phyloP scores from a whole-genome alignment of 2,329 filamentous ascomycete genomes.

The Apiospora arundinis region DNA sequence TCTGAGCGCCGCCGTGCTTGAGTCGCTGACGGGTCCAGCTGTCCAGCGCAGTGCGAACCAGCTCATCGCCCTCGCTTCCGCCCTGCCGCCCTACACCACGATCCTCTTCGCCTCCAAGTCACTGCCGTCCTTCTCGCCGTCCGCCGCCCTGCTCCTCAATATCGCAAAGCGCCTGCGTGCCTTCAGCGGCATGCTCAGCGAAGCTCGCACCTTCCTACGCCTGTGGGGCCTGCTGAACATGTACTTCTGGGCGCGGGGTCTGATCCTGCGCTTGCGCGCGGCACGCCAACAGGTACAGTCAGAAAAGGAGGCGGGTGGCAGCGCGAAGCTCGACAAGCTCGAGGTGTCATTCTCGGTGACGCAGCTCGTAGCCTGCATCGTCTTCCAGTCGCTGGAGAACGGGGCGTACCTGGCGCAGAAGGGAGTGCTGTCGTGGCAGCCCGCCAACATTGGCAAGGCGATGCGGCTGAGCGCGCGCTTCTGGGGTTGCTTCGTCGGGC shows the following conservation, averaged over 20 bases:
- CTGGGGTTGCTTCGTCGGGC: conserved; percentile 79
- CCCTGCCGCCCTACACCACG: conserved; percentile 57
- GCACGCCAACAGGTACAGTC: conserved; percentile 32
- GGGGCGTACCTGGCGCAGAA: conserved; percentile 77
- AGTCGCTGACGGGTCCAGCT: conserved; percentile 60
- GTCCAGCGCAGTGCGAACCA: conserved; percentile 58
- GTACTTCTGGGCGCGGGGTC: conserved; percentile 68
- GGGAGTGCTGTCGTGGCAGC: conserved; percentile 67
- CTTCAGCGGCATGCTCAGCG: conserved; percentile 70
- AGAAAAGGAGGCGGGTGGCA: conserved; percentile 36
- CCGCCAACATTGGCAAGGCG: conserved; percentile 64
- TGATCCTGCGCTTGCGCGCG: conserved; percentile 46
- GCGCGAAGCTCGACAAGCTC: conserved; percentile 46
- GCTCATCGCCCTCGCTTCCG: conserved; percentile 58
- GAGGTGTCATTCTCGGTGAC: conserved; percentile 63
- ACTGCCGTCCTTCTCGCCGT: conserved; percentile 39
- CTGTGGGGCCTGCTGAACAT: conserved; percentile 80
- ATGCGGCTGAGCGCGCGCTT: conserved; percentile 78
- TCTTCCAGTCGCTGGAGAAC: conserved; percentile 85
- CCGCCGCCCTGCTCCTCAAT: conserved; percentile 52
- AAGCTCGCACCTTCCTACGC: conserved; percentile 74
- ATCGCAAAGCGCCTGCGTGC: conserved; percentile 61
- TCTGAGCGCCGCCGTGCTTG: conserved; percentile 57
- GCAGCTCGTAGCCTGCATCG: conserved; percentile 71
- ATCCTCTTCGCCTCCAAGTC: conserved; percentile 48